Evolutionary conservation across 352 stramenopile species (phyloP).

Genomic region (Aphanomyces stellatus): DNA sequence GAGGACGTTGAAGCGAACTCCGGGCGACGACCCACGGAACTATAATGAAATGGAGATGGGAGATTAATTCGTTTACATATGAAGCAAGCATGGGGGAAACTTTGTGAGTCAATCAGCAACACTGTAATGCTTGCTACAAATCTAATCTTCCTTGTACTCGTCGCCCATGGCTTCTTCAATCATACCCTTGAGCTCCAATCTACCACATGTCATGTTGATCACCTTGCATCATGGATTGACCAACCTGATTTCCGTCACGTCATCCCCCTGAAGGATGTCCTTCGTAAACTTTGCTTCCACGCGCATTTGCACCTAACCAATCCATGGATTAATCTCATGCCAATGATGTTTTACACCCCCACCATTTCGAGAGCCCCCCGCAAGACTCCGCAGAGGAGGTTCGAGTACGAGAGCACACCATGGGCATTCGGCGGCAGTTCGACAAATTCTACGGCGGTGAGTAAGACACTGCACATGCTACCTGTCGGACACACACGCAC

Average conservation of each 20-base stretch:
- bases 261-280: slow-evolving; percentile 75
- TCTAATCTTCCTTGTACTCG: slow-evolving; percentile 82
- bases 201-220: slow-evolving; percentile 10
- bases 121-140: background rate
- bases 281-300: slow-evolving; percentile 80
- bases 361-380: slow-evolving; percentile 95
- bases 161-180: slow-evolving; percentile 83
- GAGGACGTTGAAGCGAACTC: too few relatives aligned
- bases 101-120: too few relatives aligned
- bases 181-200: slow-evolving; percentile 82
- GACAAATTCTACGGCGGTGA: slow-evolving; percentile 64
- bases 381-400: slow-evolving; percentile 94
- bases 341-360: background rate
- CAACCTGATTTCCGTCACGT: slow-evolving; percentile 78
- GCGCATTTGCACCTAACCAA: slow-evolving; percentile 54
- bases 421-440: slow-evolving; percentile 83
- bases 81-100: too few relatives aligned
- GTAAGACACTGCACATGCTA: background rate
- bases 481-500: slow-evolving; percentile 21
- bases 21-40: too few relatives aligned
- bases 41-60: too few relatives aligned
- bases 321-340: background rate
- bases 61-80: too few relatives aligned
- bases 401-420: slow-evolving; percentile 92
- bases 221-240: background rate